Conservation (phyloP, 2,329 filamentous ascomycete species). For the Polytolypa hystricis region DNA sequence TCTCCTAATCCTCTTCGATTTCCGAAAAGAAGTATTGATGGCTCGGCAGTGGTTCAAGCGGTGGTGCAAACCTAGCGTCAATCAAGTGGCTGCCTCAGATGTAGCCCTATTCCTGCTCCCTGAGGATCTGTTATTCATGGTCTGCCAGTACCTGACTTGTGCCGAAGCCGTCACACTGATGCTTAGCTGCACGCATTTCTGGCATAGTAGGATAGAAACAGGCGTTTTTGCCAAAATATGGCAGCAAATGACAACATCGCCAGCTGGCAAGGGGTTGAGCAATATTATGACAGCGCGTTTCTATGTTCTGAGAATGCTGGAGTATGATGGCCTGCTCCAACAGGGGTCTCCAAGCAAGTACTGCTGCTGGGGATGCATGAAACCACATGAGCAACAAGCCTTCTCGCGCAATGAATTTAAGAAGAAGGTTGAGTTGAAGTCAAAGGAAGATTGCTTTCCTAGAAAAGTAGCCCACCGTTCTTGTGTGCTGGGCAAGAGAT, state of each 20-base stretch:
- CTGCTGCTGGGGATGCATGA: constrained; percentile 5
- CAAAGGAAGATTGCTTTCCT: background rate
- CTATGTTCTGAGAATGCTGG: constrained; percentile 4
- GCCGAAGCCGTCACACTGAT: constrained; percentile 3
- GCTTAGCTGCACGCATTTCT: constrained; percentile 3
- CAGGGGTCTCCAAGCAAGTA: constrained; percentile 1
- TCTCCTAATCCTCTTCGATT: too few species aligned
- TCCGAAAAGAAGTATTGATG: background rate
- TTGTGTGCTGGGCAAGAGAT: background rate
- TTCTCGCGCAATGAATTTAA: constrained; percentile 1
- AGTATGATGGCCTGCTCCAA: constrained; percentile 4
- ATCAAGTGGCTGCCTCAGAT: background rate
- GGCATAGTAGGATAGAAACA: background rate
- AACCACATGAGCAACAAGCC: constrained; percentile 3
- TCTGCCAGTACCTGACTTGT: constrained; percentile 1
- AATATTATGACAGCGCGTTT: constrained; percentile 1
- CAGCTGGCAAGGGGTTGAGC: background rate
- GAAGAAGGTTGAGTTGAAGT: constrained; percentile 3
- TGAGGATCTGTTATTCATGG: background rate
- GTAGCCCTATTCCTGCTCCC: constrained; percentile 1
- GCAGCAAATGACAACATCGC: background rate
- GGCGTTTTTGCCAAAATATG: constrained; percentile 1
- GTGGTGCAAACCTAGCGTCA: background rate
- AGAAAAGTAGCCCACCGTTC: background rate
- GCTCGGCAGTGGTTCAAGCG: background rate